Evolutionary conservation across 352 stramenopile genomes (phyloP).

Genomic region (Saprolegnia diclina): DNA sequence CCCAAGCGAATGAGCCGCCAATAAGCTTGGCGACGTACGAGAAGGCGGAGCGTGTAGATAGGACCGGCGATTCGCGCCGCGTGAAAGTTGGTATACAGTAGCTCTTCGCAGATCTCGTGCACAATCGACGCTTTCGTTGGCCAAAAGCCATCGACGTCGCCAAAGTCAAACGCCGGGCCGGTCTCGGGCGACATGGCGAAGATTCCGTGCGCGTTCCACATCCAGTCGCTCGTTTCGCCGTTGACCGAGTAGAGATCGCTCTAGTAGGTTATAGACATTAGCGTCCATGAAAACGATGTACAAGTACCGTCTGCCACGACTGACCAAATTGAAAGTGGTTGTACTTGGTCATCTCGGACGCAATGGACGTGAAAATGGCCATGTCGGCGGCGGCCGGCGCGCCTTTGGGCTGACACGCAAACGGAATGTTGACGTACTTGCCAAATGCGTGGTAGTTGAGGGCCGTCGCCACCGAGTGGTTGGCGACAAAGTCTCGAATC

Average conservation of each 20-base stretch:
- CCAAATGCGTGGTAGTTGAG: conserved; percentile 86
- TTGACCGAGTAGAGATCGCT: conserved; percentile 84
- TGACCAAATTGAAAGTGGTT: conserved; percentile 74
- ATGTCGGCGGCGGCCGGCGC: conserved; percentile 34
- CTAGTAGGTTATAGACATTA: too few species aligned
- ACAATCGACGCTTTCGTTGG: conserved; percentile 42
- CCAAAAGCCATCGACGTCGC: conserved; percentile 55
- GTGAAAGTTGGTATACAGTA: conserved; percentile 74
- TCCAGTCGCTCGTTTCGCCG: conserved; percentile 83
- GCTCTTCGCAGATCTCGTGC: conserved; percentile 47
- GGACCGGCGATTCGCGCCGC: conserved; percentile 46
- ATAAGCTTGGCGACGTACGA: conserved; percentile 14
- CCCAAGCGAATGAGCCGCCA: conserved; percentile 31
- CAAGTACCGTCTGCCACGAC: conserved; percentile 49
- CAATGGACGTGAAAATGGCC: conserved; percentile 45
- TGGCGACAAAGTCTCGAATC: conserved; percentile 61
- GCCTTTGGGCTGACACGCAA: conserved; percentile 65
- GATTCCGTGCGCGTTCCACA: conserved; percentile 72
- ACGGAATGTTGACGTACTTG: conserved; percentile 76
- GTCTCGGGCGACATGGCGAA: conserved; percentile 77
- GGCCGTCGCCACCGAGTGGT: conserved; percentile 49
- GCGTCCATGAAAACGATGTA: too few species aligned
- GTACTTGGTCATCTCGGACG: conserved; percentile 61
- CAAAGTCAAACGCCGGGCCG: conserved; percentile 49
- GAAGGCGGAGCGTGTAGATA: conserved; percentile 47